Base-by-base conservation (phyloP, 768 basidiomycete genomes). In the Agrocybe pediades region DNA sequence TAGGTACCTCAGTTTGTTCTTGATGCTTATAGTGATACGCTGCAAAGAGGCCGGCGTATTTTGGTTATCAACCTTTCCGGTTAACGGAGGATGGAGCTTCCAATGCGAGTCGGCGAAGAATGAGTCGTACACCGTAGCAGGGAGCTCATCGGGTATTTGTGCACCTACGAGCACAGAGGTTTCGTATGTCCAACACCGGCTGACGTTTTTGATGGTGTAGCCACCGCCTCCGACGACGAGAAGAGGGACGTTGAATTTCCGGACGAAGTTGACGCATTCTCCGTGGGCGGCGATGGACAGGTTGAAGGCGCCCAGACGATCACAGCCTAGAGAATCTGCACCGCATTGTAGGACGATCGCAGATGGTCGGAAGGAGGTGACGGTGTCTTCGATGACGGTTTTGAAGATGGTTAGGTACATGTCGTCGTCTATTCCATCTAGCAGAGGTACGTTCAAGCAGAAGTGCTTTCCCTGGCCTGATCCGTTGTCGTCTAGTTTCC, bases 141-240 rank as follows among this genome's bases (percentile, higher is more conserved):
- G 96, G 8, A 99, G 85, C 54, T 89, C 86, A 71, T 96, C 88
- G 0, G 94, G 88, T 24, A 99, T 82, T 30, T 80, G 71, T 0
- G 87, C 83, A 15, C 91, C 93, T 42, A 97, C 87, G 7, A 96
- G 84, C 0, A 98, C 90, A 11, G 92, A 87, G 0, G 97, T 99
- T 70, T 99, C 96, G 75, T 99, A 96, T 27, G 96, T 88, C 96
- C 96, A 99, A 67, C 96, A 99, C n/a, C 96, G 85, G 42, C 91
- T 90, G 59, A 99, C 97, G 66, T 96, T 96, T 65, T 94, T 91
- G 68, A 98, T 91, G 4, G 94, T 95, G 71, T 99, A 99, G 0
- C 96, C 96, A 3, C 96, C 96, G 2, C 96, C 96, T 39, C 96
- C 96, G 6, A 99, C 69, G 26, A 98, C 90, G 16, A 99, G 78